Conservation (phyloP, 129 eudicot genomes). For the Lonicera japonica region DNA sequence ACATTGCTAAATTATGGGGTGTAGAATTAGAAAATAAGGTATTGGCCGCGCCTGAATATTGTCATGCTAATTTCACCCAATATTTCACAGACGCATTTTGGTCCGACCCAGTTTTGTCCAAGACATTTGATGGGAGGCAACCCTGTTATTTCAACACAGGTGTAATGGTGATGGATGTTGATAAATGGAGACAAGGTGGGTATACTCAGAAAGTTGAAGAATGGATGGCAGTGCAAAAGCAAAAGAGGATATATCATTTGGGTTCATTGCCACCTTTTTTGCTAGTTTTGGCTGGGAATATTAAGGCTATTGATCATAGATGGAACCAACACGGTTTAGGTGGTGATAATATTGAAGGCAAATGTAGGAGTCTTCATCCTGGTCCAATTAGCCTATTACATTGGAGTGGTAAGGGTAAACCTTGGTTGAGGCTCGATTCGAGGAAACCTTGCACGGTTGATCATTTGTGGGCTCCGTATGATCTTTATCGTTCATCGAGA, state of each 20-base stretch:
- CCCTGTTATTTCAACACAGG: conserved; percentile 54
- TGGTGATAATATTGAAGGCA: conserved; percentile 25
- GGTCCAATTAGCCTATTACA: conserved; percentile 33
- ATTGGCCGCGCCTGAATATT: conserved; percentile 46
- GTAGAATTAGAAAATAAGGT: conserved; percentile 32
- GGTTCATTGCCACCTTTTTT: conserved; percentile 52
- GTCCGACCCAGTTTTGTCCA: conserved; percentile 22
- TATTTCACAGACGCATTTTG: conserved; percentile 35
- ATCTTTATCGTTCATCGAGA: conserved; percentile 22
- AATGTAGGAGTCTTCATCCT: conserved; percentile 29
- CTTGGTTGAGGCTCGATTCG: conserved; percentile 32
- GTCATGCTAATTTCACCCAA: conserved; percentile 36
- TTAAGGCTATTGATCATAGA: conserved; percentile 34
- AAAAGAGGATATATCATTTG: conserved; percentile 34
- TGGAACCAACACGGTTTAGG: conserved; percentile 48
- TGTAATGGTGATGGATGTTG: conserved; percentile 45
- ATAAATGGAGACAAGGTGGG: conserved; percentile 36
- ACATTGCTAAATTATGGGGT: conserved; percentile 27
- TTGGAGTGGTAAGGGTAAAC: conserved; percentile 40
- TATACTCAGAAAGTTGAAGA: conserved; percentile 28
- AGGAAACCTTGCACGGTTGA: conserved; percentile 26
- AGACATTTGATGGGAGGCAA: conserved; percentile 20
- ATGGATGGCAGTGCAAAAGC: conserved; percentile 50
- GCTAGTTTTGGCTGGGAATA: conserved; percentile 47
- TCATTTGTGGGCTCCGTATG: conserved; percentile 36